Conservation (phyloP, 2,329 filamentous ascomycete genomes). For the Zymoseptoria pseudotritici region DNA sequence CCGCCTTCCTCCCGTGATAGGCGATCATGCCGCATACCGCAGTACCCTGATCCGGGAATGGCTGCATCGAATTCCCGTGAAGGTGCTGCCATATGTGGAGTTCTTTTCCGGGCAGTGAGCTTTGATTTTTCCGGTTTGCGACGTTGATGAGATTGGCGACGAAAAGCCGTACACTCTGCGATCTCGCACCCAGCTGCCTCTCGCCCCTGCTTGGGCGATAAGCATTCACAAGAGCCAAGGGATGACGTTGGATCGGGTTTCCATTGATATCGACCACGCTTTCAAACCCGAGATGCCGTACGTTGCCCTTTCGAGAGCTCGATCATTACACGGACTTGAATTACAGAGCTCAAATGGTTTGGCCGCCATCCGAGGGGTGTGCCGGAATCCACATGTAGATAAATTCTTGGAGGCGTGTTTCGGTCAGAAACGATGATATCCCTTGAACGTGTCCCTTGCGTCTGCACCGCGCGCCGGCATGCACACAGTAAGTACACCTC, state of each 20-base stretch:
- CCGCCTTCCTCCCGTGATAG: background rate
- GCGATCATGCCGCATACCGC: background rate
- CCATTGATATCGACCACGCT: constrained; percentile 44
- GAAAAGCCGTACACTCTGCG: constrained; percentile 41
- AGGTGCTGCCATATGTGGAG: constrained; percentile 39
- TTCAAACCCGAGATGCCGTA: constrained; percentile 55
- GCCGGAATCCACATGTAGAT: background rate
- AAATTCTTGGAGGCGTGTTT: constrained; percentile 1
- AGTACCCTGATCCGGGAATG: background rate
- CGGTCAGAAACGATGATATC: background rate
- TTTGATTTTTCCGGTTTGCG: constrained; percentile 46
- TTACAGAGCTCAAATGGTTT: constrained; percentile 15
- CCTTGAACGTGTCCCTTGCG: constrained; percentile 1
- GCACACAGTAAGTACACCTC: constrained; percentile 1
- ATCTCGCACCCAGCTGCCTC: constrained; percentile 52
- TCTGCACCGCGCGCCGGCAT: constrained; percentile 2
- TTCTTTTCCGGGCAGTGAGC: constrained; percentile 44
- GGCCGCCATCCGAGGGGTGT: background rate
- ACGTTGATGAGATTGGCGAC: constrained; percentile 41
- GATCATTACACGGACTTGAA: constrained; percentile 42
- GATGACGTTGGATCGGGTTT: constrained; percentile 52
- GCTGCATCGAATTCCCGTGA: background rate
- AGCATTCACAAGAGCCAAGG: constrained; percentile 58
- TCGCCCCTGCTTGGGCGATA: constrained; percentile 54
- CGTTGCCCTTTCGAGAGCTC: constrained; percentile 52